Evolutionary conservation across 2,329 filamentous ascomycete species (phyloP), one percentile per base, ranked within the genome.

Genomic region (Clonostachys rhizophaga): DNA sequence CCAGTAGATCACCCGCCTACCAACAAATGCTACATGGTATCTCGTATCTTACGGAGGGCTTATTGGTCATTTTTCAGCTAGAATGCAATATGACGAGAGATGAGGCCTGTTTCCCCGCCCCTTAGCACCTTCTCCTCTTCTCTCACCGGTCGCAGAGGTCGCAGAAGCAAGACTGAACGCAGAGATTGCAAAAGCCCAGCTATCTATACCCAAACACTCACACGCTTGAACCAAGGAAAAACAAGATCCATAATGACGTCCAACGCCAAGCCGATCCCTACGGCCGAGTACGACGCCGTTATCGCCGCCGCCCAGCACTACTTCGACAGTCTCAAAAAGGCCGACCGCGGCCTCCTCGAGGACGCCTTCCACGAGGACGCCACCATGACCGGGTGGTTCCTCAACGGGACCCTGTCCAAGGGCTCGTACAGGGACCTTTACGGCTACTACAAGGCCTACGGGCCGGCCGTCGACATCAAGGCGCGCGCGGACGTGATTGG

Each of bases 301-400:
- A 46, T 50, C 36, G 14, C 18, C 5, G 44, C 46, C 17, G 48
- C 45, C 5, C 39, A 48, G 14, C 42, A 44, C 10, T 52, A 52
- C 36, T 39, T 48, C 30, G 48, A 52, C 14, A 49, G 47, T n/a
- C 43, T 48, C 10, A 45, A 42, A 8, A 20, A 36, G 10, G 48
- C 46, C 41, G 45, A 30, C 40, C 44, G 33, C 16, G 39, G 17
- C 16, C 16, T 13, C 4, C 36, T 48, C 11, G 46, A 48, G 16
- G 39, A 47, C 14, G 42, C 48, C 10, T 50, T 52, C 50, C 50
- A 50, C 46, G 47, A 47, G 20, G 48, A 52, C 34, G 50, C 48
- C 37, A 43, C 42, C 43, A 50, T 50, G 50, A 50, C 50, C 34
- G 50, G 48, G 12, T 30, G 24, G 24, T 47, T 50, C 46, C 46